Evolutionary conservation across 768 basidiomycete species (phyloP).

Genomic region (Xerocomellus amylosporus): DNA sequence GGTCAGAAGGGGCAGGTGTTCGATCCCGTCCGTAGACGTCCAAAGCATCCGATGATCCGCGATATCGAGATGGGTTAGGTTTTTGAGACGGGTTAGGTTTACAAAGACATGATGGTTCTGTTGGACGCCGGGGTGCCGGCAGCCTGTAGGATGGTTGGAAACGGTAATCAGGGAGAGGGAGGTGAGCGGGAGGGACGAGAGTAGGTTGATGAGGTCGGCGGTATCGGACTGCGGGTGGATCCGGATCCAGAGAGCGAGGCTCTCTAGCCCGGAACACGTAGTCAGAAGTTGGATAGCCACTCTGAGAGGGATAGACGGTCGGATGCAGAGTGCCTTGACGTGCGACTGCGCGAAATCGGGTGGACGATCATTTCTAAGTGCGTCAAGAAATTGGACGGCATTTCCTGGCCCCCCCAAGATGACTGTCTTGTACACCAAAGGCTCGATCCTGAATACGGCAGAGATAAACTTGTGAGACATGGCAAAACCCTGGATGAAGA

Average conservation of each 20-base stretch:
- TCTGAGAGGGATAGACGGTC: constrained; percentile 9
- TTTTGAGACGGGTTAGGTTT: background rate
- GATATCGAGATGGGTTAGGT: constrained; percentile 21
- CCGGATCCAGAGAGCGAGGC: constrained; percentile 18
- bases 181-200: constrained; percentile 14
- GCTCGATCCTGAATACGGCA: constrained; percentile 16
- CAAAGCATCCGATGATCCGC: constrained; percentile 20
- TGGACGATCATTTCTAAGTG: background rate
- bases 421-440: constrained; percentile 19
- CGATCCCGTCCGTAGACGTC: constrained; percentile 17
- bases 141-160: background rate
- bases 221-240: background rate
- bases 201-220: background rate
- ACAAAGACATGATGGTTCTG: constrained; percentile 9
- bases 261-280: constrained; percentile 9
- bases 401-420: constrained; percentile 3
- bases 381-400: constrained; percentile 10
- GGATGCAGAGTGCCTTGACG: constrained; percentile 18
- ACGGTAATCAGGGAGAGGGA: constrained; percentile 12
- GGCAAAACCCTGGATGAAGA: background rate
- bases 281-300: constrained; percentile 6
- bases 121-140: background rate
- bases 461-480: background rate
- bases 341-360: constrained; percentile 8
- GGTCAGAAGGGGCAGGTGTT: constrained; percentile 11